Conservation (phyloP, 495 filamentous ascomycete genomes). For the Letharia columbiana region DNA sequence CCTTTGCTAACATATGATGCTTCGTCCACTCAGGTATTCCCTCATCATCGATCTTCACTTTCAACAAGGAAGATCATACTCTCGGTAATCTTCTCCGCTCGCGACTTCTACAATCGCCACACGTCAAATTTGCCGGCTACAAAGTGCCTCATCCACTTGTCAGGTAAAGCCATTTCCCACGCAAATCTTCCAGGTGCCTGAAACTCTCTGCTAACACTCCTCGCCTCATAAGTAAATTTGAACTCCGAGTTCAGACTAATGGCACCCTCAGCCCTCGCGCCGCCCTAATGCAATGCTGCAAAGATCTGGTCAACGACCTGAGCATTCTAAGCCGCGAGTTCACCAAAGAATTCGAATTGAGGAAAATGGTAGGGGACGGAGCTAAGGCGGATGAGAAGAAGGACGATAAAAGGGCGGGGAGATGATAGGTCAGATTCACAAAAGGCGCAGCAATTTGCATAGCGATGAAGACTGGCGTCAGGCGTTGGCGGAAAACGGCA, state of each 20-base stretch:
- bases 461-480: background rate
- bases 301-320: slow-evolving; percentile 68
- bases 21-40: slow-evolving; percentile 51
- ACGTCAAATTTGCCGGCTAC: slow-evolving; percentile 83
- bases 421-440: background rate
- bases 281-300: slow-evolving; percentile 69
- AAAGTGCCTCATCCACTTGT: slow-evolving; percentile 40
- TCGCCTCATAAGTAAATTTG: slow-evolving; percentile 44
- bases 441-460: background rate
- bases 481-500: background rate
- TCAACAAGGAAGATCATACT: slow-evolving; percentile 97
- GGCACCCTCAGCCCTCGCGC: slow-evolving; percentile 77
- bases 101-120: slow-evolving; percentile 65
- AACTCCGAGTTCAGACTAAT: slow-evolving; percentile 87
- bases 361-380: slow-evolving; percentile 71
- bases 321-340: slow-evolving; percentile 74
- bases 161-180: slow-evolving; percentile 36
- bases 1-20: background rate
- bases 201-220: slow-evolving; percentile 13
- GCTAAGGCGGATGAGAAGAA: slow-evolving; percentile 33
- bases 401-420: slow-evolving; percentile 13
- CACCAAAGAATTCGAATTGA: slow-evolving; percentile 88
- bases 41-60: slow-evolving; percentile 77
- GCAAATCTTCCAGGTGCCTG: background rate
- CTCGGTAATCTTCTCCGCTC: slow-evolving; percentile 80